phyloP scores from a whole-genome alignment of 208 protist species.

The Leishmania braziliensis region DNA sequence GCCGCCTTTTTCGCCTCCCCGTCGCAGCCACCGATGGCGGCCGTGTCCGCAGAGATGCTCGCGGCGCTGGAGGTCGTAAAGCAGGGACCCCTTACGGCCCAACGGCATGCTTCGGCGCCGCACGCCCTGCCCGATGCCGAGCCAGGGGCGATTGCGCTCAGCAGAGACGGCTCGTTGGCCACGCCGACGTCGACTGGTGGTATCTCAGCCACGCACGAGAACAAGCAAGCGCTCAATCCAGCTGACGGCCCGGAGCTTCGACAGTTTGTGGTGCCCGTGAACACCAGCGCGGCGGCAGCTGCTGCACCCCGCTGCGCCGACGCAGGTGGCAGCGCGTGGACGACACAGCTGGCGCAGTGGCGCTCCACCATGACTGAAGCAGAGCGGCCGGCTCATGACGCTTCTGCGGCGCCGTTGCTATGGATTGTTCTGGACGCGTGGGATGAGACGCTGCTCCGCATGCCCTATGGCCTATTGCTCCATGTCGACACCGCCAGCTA shows the following conservation, averaged over 20 bases:
- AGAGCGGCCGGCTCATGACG: conserved; percentile 29
- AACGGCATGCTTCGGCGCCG: background rate
- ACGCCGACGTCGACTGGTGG: background rate
- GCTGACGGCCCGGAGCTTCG: background rate
- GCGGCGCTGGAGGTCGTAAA: background rate
- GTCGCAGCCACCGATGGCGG: background rate
- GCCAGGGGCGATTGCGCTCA: too few relatives aligned
- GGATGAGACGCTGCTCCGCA: conserved; percentile 63
- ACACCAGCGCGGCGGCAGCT: background rate
- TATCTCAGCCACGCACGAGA: background rate
- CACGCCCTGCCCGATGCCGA: background rate
- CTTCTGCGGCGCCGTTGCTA: conserved; percentile 33
- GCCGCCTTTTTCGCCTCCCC: conserved; percentile 7
- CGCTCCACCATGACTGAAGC: conserved; percentile 20
- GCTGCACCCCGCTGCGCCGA: background rate
- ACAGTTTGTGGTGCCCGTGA: background rate
- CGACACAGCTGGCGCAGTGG: conserved; percentile 28
- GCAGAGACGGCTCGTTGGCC: background rate
- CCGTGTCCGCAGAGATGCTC: background rate
- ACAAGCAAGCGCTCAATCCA: background rate
- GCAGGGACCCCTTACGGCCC: too few relatives aligned
- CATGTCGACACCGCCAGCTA: conserved; percentile 43
- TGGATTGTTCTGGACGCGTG: conserved; percentile 72
- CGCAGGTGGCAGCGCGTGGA: conserved; percentile 11
- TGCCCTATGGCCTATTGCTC: conserved; percentile 59